phyloP scores from a whole-genome alignment of 164 flowering plant genomes.

The Protea cynaroides region DNA sequence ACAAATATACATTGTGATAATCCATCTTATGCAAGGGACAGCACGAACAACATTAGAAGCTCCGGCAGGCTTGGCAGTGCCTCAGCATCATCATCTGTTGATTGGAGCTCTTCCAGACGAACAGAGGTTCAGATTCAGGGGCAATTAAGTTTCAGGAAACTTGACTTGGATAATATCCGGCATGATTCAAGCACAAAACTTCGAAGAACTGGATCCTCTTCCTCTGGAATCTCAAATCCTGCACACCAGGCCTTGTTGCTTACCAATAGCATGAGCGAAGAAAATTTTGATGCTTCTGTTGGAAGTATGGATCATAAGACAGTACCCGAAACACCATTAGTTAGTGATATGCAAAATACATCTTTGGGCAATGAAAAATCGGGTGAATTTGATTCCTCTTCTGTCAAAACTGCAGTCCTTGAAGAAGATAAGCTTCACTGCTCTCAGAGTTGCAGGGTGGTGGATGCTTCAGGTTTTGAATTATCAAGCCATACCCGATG shows the following conservation, averaged over 20 bases:
- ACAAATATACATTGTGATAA: conserved; percentile 54
- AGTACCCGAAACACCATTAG: conserved; percentile 13
- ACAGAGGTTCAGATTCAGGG: conserved; percentile 48
- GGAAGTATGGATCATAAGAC: conserved; percentile 22
- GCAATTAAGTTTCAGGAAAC: conserved; percentile 53
- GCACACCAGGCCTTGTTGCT: conserved; percentile 30
- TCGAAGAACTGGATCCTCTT: conserved; percentile 40
- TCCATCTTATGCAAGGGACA: conserved; percentile 59
- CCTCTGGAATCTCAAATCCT: conserved; percentile 44
- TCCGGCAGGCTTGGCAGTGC: conserved; percentile 57
- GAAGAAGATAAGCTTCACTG: conserved; percentile 25
- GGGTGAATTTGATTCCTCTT: conserved; percentile 17
- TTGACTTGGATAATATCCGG: conserved; percentile 48
- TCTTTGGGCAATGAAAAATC: conserved; percentile 26
- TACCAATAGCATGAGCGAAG: conserved; percentile 35
- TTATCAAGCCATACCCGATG: conserved; percentile 20
- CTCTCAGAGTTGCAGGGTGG: conserved; percentile 17
- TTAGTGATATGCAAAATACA: conserved; percentile 20
- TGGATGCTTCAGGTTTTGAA: conserved; percentile 34
- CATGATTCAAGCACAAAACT: conserved; percentile 30
- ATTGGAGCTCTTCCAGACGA: conserved; percentile 55
- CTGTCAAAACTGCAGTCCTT: conserved; percentile 10
- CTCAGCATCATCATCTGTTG: conserved; percentile 77
- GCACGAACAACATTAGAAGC: conserved; percentile 56
- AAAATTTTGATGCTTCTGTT: conserved; percentile 26